phyloP scores from a whole-genome alignment of 257 asterid genomes.

The Rauvolfia tetraphylla region DNA sequence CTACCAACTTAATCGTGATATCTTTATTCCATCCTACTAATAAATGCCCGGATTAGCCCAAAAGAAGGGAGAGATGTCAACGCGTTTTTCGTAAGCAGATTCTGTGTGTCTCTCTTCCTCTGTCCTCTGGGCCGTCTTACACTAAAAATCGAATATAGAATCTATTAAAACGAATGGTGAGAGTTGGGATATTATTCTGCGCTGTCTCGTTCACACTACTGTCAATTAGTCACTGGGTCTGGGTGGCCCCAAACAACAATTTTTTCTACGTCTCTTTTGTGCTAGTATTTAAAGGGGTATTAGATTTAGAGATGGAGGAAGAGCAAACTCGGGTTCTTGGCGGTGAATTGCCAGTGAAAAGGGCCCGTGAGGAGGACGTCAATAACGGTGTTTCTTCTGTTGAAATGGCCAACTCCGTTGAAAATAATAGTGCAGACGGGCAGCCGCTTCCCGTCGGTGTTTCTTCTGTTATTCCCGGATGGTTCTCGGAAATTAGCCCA shows the following conservation, averaged over 20 bases:
- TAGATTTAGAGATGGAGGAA: conserved; percentile 7
- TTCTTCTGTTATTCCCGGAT: conserved; percentile 78
- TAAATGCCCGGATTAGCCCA: neutral
- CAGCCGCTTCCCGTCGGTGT: conserved; percentile 34
- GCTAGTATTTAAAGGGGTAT: neutral
- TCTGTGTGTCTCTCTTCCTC: neutral
- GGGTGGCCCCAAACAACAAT: neutral
- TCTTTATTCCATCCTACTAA: neutral
- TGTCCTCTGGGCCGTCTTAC: neutral
- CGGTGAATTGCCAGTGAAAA: conserved; percentile 19
- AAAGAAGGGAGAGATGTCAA: neutral
- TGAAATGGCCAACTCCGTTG: conserved; percentile 39
- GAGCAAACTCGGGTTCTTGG: conserved; percentile 7
- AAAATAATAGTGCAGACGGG: conserved; percentile 24
- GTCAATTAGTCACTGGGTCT: neutral
- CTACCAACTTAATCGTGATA: no score
- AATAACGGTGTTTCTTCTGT: neutral
- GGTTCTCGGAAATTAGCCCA: conserved; percentile 97
- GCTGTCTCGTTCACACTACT: conserved; percentile 13
- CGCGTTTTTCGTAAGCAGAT: conserved; percentile 12
- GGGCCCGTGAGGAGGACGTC: conserved; percentile 21
- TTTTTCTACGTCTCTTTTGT: no score
- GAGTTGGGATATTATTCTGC: neutral
- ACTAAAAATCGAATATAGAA: neutral
- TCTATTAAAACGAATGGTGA: neutral